Conservation (phyloP, 2,329 filamentous ascomycete genomes). For the Neocucurbitaria cava region DNA sequence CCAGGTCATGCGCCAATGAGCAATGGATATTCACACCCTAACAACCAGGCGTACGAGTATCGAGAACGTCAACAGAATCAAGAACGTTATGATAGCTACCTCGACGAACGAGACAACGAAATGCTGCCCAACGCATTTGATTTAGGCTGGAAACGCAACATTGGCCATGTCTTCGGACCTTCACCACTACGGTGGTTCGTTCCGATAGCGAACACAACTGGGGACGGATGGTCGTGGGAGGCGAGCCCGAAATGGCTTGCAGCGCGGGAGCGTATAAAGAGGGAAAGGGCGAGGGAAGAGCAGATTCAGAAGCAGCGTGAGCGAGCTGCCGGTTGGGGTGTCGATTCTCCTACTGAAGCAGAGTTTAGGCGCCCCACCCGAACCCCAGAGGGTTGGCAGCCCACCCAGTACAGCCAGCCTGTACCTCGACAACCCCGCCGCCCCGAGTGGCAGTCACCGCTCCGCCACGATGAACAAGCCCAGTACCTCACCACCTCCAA, state of each 20-base stretch:
- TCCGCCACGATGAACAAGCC: constrained; percentile 33
- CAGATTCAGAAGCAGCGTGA: constrained; percentile 68
- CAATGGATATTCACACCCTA: constrained; percentile 54
- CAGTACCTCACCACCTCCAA: constrained; percentile 46
- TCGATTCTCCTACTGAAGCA: constrained; percentile 48
- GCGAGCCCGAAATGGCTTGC: constrained; percentile 79
- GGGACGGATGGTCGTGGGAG: constrained; percentile 96
- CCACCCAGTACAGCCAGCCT: constrained; percentile 33
- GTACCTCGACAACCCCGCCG: constrained; percentile 34
- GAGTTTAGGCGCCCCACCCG: constrained; percentile 42
- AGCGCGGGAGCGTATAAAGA: constrained; percentile 67
- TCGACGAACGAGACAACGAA: constrained; percentile 87
- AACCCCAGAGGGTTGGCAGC: constrained; percentile 39
- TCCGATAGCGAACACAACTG: constrained; percentile 83
- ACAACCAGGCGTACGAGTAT: constrained; percentile 52
- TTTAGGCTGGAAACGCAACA: constrained; percentile 80
- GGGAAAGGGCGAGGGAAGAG: constrained; percentile 47
- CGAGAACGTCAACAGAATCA: constrained; percentile 70
- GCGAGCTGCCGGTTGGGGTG: constrained; percentile 71
- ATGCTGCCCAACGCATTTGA: constrained; percentile 94
- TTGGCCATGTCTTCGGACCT: constrained; percentile 81
- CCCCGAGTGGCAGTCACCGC: constrained; percentile 41
- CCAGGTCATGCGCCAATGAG: constrained; percentile 34
- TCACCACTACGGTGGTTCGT: constrained; percentile 76
- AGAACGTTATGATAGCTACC: constrained; percentile 77